Percentiles rank a stretch among this genome's conserved stretches.
Evolutionary conservation across 2,329 filamentous ascomycete species (phyloP).

Genomic region (Zasmidium angulare): DNA sequence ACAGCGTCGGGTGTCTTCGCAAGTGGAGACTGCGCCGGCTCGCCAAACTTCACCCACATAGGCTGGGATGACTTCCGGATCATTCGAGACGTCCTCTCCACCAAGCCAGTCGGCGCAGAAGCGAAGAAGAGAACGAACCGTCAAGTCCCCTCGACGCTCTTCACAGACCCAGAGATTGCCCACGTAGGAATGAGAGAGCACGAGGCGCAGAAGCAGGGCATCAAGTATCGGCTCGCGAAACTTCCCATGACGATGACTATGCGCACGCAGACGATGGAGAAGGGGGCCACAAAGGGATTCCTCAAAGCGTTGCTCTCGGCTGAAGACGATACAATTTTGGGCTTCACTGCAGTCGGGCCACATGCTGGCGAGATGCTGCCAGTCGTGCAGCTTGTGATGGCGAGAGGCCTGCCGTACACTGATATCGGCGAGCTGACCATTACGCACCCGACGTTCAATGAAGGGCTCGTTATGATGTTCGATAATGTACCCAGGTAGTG

Average conservation of each 20-base stretch:
- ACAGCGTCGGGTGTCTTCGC: constrained; percentile 4
- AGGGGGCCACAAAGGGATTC: constrained; percentile 5
- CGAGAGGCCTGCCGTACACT: constrained; percentile 3
- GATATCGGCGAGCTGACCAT: constrained; percentile 8
- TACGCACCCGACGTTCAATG: constrained; percentile 7
- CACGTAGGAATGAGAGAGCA: constrained; percentile 11
- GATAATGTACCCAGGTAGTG: neutral
- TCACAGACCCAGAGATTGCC: constrained; percentile 13
- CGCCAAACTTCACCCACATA: constrained; percentile 14
- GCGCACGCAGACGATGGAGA: constrained; percentile 2
- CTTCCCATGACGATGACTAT: constrained; percentile 6
- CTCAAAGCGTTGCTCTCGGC: constrained; percentile 6
- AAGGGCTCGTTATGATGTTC: constrained; percentile 8
- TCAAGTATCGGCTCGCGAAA: constrained; percentile 8
- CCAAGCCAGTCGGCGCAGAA: neutral
- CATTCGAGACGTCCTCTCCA: neutral
- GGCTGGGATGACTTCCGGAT: constrained; percentile 11
- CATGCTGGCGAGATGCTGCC: constrained; percentile 8
- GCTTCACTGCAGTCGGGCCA: constrained; percentile 7
- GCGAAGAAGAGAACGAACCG: neutral
- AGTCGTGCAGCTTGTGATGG: constrained; percentile 10
- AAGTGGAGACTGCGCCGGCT: constrained; percentile 10
- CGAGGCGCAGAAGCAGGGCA: constrained; percentile 3
- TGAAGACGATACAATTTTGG: constrained; percentile 9
- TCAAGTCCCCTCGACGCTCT: constrained; percentile 8